These are phyloP conservation scores for Uronychia binucleata DNA, from an alignment of 73 alveolate genomes.

Conservation along the genomic window DNA sequence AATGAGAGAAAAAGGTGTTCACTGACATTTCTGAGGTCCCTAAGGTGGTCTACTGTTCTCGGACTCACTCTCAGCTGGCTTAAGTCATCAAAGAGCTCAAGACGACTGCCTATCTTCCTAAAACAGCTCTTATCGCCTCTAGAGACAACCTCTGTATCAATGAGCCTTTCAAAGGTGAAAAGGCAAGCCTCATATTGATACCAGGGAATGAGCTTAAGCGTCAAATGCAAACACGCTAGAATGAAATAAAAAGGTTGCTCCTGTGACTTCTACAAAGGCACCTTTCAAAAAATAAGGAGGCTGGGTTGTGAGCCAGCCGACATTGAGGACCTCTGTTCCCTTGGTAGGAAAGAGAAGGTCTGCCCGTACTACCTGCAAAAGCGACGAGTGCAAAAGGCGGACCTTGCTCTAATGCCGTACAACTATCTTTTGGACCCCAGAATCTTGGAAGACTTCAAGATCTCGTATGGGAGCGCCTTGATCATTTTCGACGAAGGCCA, in stretches of 20 bases:
- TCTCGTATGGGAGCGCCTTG: conserved; percentile 50
- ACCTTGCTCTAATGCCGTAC: conserved; percentile 88
- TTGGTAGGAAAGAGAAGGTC: conserved; percentile 58
- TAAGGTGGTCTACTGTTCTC: conserved; percentile 69
- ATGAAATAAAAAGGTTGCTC: neutral
- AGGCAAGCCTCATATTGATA: neutral
- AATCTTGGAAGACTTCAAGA: conserved; percentile 54
- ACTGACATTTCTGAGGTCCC: conserved; percentile 29
- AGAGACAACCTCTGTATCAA: conserved; percentile 83
- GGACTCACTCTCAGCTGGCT: conserved; percentile 90
- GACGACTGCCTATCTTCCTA: conserved; percentile 77
- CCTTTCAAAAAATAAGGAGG: conserved; percentile 23
- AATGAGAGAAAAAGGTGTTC: conserved; percentile 30
- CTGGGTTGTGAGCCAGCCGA: conserved; percentile 69
- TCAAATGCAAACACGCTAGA: conserved; percentile 29
- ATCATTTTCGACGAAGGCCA: conserved; percentile 90
- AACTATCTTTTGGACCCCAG: conserved; percentile 72
- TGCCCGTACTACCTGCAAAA: conserved; percentile 91
- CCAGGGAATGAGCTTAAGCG: conserved; percentile 37
- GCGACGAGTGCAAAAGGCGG: conserved; percentile 80
- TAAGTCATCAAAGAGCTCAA: conserved; percentile 75
- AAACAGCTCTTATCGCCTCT: conserved; percentile 71
- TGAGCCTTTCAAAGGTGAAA: conserved; percentile 39
- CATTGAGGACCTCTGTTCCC: conserved; percentile 86
- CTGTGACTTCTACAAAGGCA: conserved; percentile 20